A percentile compares a stretch with the other conserved stretches of the same genome.
phyloP scores from a whole-genome alignment of 208 protist species.

The Novymonas esmeraldas region DNA sequence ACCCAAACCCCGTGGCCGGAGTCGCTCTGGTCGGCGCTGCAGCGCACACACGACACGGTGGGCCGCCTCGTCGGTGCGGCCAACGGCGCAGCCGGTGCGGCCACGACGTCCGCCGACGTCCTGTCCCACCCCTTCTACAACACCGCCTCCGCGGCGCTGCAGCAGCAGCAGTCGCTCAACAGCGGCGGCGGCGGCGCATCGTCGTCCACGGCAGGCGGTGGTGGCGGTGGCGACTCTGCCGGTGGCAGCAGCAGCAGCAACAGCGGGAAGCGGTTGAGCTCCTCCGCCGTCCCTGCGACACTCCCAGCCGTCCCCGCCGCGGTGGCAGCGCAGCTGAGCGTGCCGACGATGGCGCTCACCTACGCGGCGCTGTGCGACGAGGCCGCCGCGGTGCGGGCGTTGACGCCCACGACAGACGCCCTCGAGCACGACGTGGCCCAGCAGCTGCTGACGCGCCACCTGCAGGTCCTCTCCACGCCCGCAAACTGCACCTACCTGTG shows the following conservation, averaged over 20 bases:
- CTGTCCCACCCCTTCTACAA: constrained; percentile 20
- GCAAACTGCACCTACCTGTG: constrained; percentile 76
- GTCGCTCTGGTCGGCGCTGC: constrained; percentile 21
- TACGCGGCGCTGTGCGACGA: constrained; percentile 70
- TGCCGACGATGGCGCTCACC: constrained; percentile 37
- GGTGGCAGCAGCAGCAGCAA: not conserved
- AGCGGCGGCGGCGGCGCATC: not conserved
- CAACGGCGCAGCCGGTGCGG: not conserved
- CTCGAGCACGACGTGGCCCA: constrained; percentile 69
- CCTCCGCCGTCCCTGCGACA: not conserved
- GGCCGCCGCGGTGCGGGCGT: constrained; percentile 33
- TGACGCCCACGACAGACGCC: constrained; percentile 47
- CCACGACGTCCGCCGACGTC: constrained; percentile 1
- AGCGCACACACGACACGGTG: constrained; percentile 27
- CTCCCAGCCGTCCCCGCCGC: not conserved
- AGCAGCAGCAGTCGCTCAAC: constrained; percentile 9
- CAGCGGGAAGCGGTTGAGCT: not conserved
- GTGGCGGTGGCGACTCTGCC: not conserved
- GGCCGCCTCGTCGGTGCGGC: constrained; percentile 10
- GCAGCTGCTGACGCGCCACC: constrained; percentile 51
- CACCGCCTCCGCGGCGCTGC: constrained; percentile 9
- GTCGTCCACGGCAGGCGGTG: no score
- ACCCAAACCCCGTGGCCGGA: constrained; percentile 30
- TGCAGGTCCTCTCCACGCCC: constrained; percentile 61
- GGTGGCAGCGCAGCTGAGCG: constrained; percentile 40